These are phyloP conservation scores for Pinus taeda DNA, from an alignment of 75 land plant genomes.

Conservation along the genomic window DNA sequence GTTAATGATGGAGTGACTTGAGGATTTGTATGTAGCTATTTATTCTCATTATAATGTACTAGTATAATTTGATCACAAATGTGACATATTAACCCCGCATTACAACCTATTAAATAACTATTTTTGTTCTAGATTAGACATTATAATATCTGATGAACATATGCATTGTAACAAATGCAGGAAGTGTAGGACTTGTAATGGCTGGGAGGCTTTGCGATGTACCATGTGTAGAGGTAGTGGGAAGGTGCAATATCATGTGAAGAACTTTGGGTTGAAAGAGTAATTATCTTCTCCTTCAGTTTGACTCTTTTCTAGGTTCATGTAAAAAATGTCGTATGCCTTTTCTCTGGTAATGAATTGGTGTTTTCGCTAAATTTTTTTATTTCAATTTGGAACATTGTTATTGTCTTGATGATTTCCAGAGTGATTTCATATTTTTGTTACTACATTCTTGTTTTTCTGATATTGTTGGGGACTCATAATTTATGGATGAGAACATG, in stretches of 20 bases:
- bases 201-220: slow-evolving; percentile 89
- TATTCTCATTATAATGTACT: too few species aligned
- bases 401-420: not conserved
- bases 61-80: too few species aligned
- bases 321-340: not conserved
- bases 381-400: too few species aligned
- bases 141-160: too few species aligned
- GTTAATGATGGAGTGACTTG: too few species aligned
- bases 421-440: not conserved
- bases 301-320: not conserved
- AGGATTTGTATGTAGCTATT: too few species aligned
- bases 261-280: slow-evolving; percentile 44
- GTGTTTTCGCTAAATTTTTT: not conserved
- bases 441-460: not conserved
- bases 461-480: not conserved
- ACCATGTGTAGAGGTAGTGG: slow-evolving; percentile 89
- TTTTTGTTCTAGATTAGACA: too few species aligned
- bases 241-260: slow-evolving; percentile 68
- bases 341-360: not conserved
- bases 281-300: slow-evolving; percentile 17
- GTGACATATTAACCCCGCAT: too few species aligned
- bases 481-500: not conserved
- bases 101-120: too few species aligned
- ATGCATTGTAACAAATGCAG: slow-evolving; percentile 29
- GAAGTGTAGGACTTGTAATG: slow-evolving; percentile 81